A percentile compares a stretch with the other conserved stretches of the same genome.
Evolutionary conservation across 2,329 filamentous ascomycete species (phyloP).

Genomic region (Triangularia verruculosa): DNA sequence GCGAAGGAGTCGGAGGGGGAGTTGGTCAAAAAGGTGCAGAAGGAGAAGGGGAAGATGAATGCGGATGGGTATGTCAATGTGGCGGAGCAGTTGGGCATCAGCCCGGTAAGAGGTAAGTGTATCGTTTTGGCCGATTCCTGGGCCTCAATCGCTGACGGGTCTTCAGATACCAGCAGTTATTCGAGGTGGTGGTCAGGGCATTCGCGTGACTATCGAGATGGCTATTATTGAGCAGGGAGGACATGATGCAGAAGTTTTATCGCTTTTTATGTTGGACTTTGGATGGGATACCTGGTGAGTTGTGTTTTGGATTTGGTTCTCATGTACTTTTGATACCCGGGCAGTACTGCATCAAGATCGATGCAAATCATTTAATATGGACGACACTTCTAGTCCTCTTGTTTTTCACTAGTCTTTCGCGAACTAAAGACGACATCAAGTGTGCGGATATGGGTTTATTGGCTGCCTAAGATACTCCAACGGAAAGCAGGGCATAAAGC

Average conservation of each 20-base stretch:
- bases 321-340: not conserved
- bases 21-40: constrained; percentile 43
- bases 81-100: constrained; percentile 58
- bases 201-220: constrained; percentile 14
- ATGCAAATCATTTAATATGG: too few species aligned
- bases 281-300: not conserved
- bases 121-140: too few species aligned
- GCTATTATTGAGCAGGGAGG: constrained; percentile 6
- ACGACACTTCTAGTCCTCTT: not conserved
- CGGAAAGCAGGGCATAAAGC: not conserved
- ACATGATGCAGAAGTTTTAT: not conserved
- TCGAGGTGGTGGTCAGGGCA: constrained; percentile 28
- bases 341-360: not conserved
- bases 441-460: not conserved
- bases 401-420: not conserved
- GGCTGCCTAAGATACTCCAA: not conserved
- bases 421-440: not conserved
- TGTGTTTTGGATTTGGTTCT: not conserved
- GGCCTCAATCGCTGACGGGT: not conserved
- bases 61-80: constrained; percentile 62
- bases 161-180: constrained; percentile 31
- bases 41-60: constrained; percentile 37
- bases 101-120: constrained; percentile 47
- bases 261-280: constrained; percentile 13
- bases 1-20: constrained; percentile 45